Conservation (phyloP, 2,329 filamentous ascomycete species). For the Colletotrichum liaoningense region DNA sequence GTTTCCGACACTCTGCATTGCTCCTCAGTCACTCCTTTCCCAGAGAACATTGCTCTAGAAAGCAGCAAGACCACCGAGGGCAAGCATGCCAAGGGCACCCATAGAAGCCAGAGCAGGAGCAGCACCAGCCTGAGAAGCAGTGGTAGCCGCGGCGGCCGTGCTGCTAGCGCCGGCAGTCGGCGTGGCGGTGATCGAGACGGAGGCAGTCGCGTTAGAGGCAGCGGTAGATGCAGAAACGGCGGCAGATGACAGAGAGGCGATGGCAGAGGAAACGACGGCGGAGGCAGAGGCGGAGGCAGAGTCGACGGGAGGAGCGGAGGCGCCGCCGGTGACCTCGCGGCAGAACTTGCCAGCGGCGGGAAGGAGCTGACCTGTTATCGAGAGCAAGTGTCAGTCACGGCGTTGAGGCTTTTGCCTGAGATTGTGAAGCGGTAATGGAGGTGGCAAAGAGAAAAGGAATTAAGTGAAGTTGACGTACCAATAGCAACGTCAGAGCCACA, state of each 20-base stretch:
- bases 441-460: too few relatives aligned
- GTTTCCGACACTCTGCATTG: neutral
- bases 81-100: constrained; percentile 25
- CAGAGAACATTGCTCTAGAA: neutral
- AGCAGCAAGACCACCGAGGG: constrained; percentile 28
- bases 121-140: neutral
- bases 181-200: neutral
- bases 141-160: neutral
- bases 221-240: neutral
- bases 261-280: constrained; percentile 3
- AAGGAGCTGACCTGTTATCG: constrained; percentile 39
- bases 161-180: neutral
- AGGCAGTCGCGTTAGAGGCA: neutral
- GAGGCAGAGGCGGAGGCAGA: constrained; percentile 19
- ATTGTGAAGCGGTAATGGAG: too few relatives aligned
- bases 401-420: neutral
- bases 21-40: neutral
- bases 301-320: constrained; percentile 10
- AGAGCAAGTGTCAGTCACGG: neutral
- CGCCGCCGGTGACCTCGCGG: constrained; percentile 29
- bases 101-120: constrained; percentile 12
- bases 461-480: constrained; percentile 24
- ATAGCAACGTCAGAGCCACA: constrained; percentile 49
- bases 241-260: neutral
- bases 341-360: constrained; percentile 39